These are phyloP conservation scores for Mortierella sp. DNA, from an alignment of 371 early-diverging fungal species.

Conservation along the genomic window DNA sequence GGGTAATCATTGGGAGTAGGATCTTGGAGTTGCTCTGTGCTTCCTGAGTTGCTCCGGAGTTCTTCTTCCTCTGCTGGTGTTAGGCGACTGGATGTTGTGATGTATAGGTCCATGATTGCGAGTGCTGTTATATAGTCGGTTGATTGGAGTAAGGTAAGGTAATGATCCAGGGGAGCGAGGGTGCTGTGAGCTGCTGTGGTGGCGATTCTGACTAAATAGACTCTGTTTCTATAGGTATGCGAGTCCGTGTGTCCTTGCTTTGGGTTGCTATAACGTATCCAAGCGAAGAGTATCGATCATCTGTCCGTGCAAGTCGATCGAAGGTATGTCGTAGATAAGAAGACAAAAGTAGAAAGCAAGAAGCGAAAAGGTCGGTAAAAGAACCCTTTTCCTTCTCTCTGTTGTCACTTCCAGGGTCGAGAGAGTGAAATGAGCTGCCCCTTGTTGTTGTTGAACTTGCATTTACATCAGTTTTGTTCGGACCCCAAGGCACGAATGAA, in stretches of 20 bases:
- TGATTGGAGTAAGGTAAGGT: too few relatives aligned
- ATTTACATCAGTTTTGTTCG: background rate
- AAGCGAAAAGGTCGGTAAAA: background rate
- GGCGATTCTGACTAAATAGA: background rate
- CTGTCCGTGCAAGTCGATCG: background rate
- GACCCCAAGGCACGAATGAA: constrained; percentile 30
- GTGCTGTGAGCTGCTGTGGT: background rate
- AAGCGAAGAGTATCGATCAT: background rate
- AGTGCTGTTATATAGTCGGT: background rate
- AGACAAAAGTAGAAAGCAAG: background rate
- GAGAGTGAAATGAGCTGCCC: background rate
- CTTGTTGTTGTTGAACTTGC: background rate
- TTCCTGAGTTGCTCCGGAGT: constrained; percentile 10
- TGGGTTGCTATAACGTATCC: background rate
- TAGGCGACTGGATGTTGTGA: constrained; percentile 35
- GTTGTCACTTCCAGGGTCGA: background rate
- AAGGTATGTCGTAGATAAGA: background rate
- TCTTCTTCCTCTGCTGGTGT: constrained; percentile 35
- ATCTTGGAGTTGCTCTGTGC: background rate
- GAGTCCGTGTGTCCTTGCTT: background rate
- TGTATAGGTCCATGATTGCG: constrained; percentile 25
- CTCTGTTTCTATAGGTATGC: background rate
- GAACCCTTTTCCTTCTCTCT: background rate
- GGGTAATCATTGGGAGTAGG: background rate
- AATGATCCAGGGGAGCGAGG: background rate